Base-by-base conservation (phyloP, 2,329 filamentous ascomycete species). In the Elsinoe ampelina region DNA sequence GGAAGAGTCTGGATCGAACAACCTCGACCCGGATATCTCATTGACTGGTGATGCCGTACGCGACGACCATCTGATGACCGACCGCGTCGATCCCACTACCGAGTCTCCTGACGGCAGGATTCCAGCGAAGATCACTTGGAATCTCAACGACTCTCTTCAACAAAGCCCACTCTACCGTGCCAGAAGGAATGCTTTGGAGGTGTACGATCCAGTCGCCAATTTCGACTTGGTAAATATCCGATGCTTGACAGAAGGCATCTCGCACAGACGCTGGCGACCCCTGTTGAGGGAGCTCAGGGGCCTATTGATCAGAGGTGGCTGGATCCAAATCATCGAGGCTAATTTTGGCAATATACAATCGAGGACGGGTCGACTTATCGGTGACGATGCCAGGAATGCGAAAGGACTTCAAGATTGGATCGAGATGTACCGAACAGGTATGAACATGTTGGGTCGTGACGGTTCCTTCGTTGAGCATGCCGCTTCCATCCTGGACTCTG, bases 161-260 rank as follows among this genome's bases (percentile, higher is more conserved):
- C 17, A 39, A 3, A 38, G 34, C 12, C 48, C 17, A 36, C 10
- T 35, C 12, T 35, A 12, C n/a, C 11, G 19, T 10, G 34, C 19
- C 13, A 26, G 35, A 7, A 32, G 32, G 13, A 17, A 35, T 5
- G 19, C 15, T 15, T 50, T 36, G 30, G 32, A 32, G 4, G 34
- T 17, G 5, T 17, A 12, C 48, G 7, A 38, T 13, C n/a, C 17
- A 22, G 34, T 45, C 2, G 32, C 84, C 64, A 75, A 6, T 58
- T 95, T 92, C 72, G 87, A 95, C 63, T 73, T 95, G 54, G 81
- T 93, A 39, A 85, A 95, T 65, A 93, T 87, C 63, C 81, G 82
- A 63, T 78, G 85, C 71, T 73, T 87, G 71, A 75, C 79, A 61
- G 81, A 80, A 17, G 88, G 87, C 0, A 86, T 93, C 63, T 77